phyloP scores from a whole-genome alignment of 2,329 filamentous ascomycete genomes.

The Pseudonectria buxi region DNA sequence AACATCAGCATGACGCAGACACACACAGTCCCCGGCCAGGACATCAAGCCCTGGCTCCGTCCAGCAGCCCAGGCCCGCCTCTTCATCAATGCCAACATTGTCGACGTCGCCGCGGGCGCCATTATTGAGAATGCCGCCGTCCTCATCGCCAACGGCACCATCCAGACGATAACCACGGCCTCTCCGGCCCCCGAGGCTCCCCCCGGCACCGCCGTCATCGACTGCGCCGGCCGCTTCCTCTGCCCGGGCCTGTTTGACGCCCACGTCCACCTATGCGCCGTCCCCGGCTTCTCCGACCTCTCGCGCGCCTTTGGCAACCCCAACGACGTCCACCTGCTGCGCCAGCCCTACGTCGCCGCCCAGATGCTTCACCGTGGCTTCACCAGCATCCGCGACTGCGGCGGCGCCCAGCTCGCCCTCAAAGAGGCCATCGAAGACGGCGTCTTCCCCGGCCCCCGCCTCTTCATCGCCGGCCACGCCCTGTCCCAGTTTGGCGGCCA shows the following conservation, averaged over 20 bases:
- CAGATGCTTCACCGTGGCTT: constrained; percentile 51
- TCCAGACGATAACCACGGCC: constrained; percentile 20
- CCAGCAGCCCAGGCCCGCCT: constrained; percentile 18
- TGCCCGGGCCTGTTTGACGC: constrained; percentile 26
- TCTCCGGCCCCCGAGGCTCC: not conserved
- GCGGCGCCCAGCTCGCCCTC: constrained; percentile 46
- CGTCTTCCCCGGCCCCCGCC: constrained; percentile 44
- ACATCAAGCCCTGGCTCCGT: constrained; percentile 17
- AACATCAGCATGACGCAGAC: constrained; percentile 2
- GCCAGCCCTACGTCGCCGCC: constrained; percentile 39
- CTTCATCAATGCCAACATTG: constrained; percentile 37
- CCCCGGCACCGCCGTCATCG: constrained; percentile 8
- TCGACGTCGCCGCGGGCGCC: constrained; percentile 32
- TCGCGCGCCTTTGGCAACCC: constrained; percentile 23
- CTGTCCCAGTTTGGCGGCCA: constrained; percentile 54
- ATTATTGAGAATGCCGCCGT: constrained; percentile 26
- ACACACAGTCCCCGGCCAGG: constrained; percentile 2
- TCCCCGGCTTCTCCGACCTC: constrained; percentile 21
- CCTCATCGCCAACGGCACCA: constrained; percentile 27
- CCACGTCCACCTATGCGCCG: constrained; percentile 26
- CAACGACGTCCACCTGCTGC: constrained; percentile 30
- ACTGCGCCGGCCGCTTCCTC: constrained; percentile 20
- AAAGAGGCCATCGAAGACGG: constrained; percentile 49
- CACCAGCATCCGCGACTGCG: constrained; percentile 51
- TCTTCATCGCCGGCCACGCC: constrained; percentile 48